Evolutionary conservation across 805 yeast genomes (phyloP), one percentile per base, ranked within the genome.

Genomic region (Spathaspora arborariae): DNA sequence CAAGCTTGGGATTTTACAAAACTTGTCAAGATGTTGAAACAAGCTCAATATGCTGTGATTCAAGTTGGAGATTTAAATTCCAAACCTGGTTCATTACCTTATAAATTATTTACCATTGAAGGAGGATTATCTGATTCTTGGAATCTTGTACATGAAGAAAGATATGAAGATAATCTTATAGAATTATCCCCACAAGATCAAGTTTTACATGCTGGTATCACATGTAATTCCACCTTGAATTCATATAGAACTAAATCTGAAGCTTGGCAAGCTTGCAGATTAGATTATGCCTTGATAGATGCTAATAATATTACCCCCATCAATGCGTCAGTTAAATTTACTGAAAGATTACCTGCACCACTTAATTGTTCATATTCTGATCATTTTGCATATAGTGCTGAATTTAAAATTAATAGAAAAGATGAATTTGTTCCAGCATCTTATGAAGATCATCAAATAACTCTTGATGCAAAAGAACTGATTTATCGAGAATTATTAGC

Each of bases 1-100:
- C 99, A 94, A 65, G 97, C 98, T 0, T 94, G 98, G 98, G 97
- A 91, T 62, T 79, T 94, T 62, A 77, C 94, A 27, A 78, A 80
- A 44, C 49, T 90, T 30, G 81, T 86, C 1, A 74, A 74, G 15
- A 64, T 82, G 33, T 76, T 91, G 40, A 72, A 74, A 39, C 73
- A 71, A 46, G 85, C 92, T 0, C 96, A 97, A 0, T 85, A 88
- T 62, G 85, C 91, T 1, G 92, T 88, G 0, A 77, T 94, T 24
- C 81, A 90, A 45, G 97, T 91, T 26, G 99, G 99, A 2, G 99
- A 94, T 65, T 75, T 94, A 59, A 94, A 94, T 62, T 86, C 94
- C 3, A 76, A 82, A 51, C 97, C 98, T 0, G 94, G 87, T 0
- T 84, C 95, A 2, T 70, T 92, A 46, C 96, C 96, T 1, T 82